Base-by-base conservation (phyloP, 2,329 filamentous ascomycete species). In the Trichoderma endophyticum region DNA sequence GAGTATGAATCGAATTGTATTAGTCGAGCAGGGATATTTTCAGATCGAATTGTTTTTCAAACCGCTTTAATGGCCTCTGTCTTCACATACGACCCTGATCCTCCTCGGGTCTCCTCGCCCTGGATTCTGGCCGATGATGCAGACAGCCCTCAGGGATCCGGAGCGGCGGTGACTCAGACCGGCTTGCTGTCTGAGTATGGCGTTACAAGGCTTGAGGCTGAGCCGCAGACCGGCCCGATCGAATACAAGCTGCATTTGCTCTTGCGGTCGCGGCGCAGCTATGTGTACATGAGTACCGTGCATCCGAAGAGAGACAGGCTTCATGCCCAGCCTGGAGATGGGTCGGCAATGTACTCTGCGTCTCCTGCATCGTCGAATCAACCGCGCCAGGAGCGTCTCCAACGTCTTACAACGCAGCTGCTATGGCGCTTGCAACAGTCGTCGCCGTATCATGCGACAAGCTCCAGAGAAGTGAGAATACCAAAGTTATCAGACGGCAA, bases 161-260 rank as follows among this genome's bases (percentile, higher is more conserved):
- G 64, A 34, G 73, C 73, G 60, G 73, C 75, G 5, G 72, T 76
- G 74, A 73, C 73, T 73, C 66, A 70, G 36, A 54, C 62, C 6
- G 84, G 83, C n/a, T 76, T 86, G 8, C 82, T 89, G 14, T 86
- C 86, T 5, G 88, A 91, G 70, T 91, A 89, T 79, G 88, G 87
- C 1, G 88, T 96, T 60, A 92, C 90, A 59, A 93, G 91, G 77
- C 84, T 99, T 18, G 91, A 95, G 74, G 91, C 95, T 14, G 96
- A 99, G 80, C 95, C 95, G 6, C 95, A 98, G 79, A 92, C 97
- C 74, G 96, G 96, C 0, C 94, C 96, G 21, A 97, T 93, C 0
- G 96, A 99, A 82, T 99, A 99, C 83, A 99, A 99, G 81, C 84
- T 99, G 57, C 96, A 98, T 82, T 85, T 99, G 6, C 86, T 98